A percentile compares a stretch with the other conserved stretches of the same genome.
These are phyloP conservation scores for Asterophora lycoperdoides DNA, from an alignment of 768 basidiomycete species.

Conservation along the genomic window DNA sequence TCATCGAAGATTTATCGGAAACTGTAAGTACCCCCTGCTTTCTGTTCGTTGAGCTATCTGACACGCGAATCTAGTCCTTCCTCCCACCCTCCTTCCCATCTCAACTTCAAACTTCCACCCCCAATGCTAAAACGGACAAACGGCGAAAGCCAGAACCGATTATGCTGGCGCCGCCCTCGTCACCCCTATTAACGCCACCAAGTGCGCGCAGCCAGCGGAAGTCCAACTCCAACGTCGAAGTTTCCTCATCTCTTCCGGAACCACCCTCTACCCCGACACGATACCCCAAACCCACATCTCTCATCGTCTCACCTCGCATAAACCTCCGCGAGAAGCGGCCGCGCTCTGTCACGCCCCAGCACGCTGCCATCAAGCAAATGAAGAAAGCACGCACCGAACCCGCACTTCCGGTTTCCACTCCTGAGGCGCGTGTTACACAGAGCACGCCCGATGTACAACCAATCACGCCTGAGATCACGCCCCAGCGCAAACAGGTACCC, in stretches of 20 bases:
- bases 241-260: constrained; percentile 9
- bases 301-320: not conserved
- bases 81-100: constrained; percentile 55
- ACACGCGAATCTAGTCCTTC: constrained; percentile 29
- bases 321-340: constrained; percentile 12
- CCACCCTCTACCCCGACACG: constrained; percentile 13
- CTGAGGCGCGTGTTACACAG: not conserved
- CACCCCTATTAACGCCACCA: constrained; percentile 24
- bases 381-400: constrained; percentile 16
- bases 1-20: constrained; percentile 26
- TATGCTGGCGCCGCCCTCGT: constrained; percentile 24
- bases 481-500: constrained; percentile 27
- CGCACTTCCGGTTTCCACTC: constrained; percentile 9
- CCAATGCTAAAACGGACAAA: constrained; percentile 22
- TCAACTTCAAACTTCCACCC: constrained; percentile 52
- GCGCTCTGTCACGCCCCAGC: constrained; percentile 13
- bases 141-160: constrained; percentile 45
- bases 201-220: constrained; percentile 16
- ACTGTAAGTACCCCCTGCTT: constrained; percentile 15
- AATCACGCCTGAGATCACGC: constrained; percentile 23
- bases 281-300: not conserved
- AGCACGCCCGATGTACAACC: constrained; percentile 17
- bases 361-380: not conserved
- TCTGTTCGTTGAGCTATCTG: not conserved
- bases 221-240: not conserved